Base-by-base conservation (phyloP, 495 filamentous ascomycete genomes). In the Physcia stellaris region DNA sequence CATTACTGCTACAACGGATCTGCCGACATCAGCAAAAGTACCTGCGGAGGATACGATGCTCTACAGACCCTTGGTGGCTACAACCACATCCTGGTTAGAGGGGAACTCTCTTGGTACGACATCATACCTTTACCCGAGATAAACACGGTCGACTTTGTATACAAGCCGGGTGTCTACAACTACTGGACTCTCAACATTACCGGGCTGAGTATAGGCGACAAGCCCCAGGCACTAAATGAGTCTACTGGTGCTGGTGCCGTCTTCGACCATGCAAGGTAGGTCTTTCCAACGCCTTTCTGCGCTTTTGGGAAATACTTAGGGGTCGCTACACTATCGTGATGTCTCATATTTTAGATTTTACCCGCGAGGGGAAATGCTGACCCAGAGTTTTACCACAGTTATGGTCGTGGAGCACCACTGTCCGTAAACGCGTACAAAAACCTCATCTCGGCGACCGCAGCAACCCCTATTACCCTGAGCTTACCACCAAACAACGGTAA, bases 191-290 rank as follows among this genome's bases (percentile, higher is more conserved):
- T 41, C 13, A 13, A 21, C 18, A 32, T 41, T 32, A 41, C 39
- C n/a, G 17, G 32, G 6, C 31, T 41, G 32, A 41, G 39, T 21
- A 13, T 41, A 12, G 39, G 39, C 32, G 39, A 41, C 32, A 19
- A 41, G 23, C 12, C 23, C 1, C 39, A 41, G 32, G 35, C 39
- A 1, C 18, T 41, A 15, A 41, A 41, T 23, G 13, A 39, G 22
- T 18, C 34, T 12, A 39, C 31, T 17, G 39, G 39, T n/a, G 39
- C 39, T 6, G 39, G 6, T 39, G 39, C 32, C 6, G 32, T 41
- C 31, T 41, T 41, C 31, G 39, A 41, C 23, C 32, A 41, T 24
- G 39, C 39, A 17, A 37, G n/a, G n/a, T n/a, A n/a, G n/a, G n/a
- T n/a, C n/a, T n/a, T n/a, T n/a, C n/a, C n/a, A n/a, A n/a, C n/a